Evolutionary conservation across 2,329 filamentous ascomycete genomes (phyloP).

Genomic region (Penicillium freii): DNA sequence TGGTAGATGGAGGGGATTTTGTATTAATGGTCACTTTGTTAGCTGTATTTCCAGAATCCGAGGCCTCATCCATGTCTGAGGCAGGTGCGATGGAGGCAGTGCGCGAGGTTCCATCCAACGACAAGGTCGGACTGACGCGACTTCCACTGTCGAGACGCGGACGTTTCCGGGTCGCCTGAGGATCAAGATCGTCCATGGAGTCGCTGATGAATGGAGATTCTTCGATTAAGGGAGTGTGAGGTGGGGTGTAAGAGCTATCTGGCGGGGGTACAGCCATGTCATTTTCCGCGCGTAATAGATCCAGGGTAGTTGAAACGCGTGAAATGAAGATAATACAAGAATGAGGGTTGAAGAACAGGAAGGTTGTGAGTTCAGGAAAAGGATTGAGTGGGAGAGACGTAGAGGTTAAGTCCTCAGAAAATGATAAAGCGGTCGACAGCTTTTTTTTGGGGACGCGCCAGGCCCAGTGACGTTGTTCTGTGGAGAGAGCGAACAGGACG

Average conservation of each 20-base stretch:
- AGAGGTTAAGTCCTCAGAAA: not conserved
- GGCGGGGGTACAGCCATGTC: slow-evolving; percentile 48
- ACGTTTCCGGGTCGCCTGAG: slow-evolving; percentile 46
- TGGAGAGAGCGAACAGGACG: slow-evolving; percentile 8
- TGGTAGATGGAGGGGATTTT: slow-evolving; percentile 36
- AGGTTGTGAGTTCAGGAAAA: not conserved
- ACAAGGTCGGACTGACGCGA: slow-evolving; percentile 35
- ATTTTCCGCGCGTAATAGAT: slow-evolving; percentile 33
- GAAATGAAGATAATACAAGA: slow-evolving; percentile 4
- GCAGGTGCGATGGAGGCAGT: slow-evolving; percentile 30
- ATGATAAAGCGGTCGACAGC: slow-evolving; percentile 18
- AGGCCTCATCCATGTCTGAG: slow-evolving; percentile 28
- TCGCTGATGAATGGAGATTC: slow-evolving; percentile 26
- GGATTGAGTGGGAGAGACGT: slow-evolving; percentile 2
- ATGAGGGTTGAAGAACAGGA: slow-evolving; percentile 3
- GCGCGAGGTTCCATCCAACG: slow-evolving; percentile 28
- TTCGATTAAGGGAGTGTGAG: slow-evolving; percentile 34
- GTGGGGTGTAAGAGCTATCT: slow-evolving; percentile 46
- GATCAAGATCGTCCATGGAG: slow-evolving; percentile 43
- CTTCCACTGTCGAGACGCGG: slow-evolving; percentile 49
- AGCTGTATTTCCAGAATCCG: slow-evolving; percentile 36
- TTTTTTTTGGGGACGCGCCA: slow-evolving; percentile 24
- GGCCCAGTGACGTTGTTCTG: slow-evolving; percentile 23
- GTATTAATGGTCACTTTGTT: slow-evolving; percentile 51
- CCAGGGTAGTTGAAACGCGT: slow-evolving; percentile 4